Evolutionary conservation across 345 rosid species (phyloP), one percentile per base, ranked within the genome.

Genomic region (Pistacia integerrima): DNA sequence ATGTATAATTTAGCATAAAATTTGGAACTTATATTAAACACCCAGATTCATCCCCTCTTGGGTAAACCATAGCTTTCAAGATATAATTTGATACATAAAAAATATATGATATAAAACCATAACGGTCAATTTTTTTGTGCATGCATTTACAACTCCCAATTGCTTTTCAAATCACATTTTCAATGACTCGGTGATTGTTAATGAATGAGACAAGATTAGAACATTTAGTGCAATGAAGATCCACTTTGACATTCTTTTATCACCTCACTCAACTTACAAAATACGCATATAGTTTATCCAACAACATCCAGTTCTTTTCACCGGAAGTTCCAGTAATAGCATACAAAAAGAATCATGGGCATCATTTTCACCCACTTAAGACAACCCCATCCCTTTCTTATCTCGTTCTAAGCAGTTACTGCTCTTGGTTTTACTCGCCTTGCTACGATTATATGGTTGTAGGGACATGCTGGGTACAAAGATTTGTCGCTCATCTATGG

Each of bases 281-380:
- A 44, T 0, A 0, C 11, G 36, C 16, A 16, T 8, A 35, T 9
- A 35, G 7, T 52, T 14, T 11, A 5, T 69, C 62, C 65, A 44
- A 44, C 36, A 59, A 30, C 56, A 51, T 63, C 63, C 18, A 63
- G 30, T 49, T 73, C 30, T 63, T 17, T 0, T 3, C 8, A 4
- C 11, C 11, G 51, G 10, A 3, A 16, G 17, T 22, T 25, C 25
- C 17, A 59, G 9, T 41, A 17, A 16, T 44, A 72, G 30, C 68
- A 60, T 10, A 72, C 28, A 60, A 59, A 72, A 41, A 44, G 44
- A 22, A 73, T 46, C 4, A 9, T 16, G 76, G 59, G 67, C 44
- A 61, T 48, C 35, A 59, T 46, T 25, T 48, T 72, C 28, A 60
- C 67, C 46, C 30, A 28, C 62, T 18, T 12, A 70, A n/a, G 46